A percentile compares a stretch with the other conserved stretches of the same genome.
These are phyloP conservation scores for Sutorius australiensis DNA, from an alignment of 768 basidiomycete genomes.

Conservation along the genomic window DNA sequence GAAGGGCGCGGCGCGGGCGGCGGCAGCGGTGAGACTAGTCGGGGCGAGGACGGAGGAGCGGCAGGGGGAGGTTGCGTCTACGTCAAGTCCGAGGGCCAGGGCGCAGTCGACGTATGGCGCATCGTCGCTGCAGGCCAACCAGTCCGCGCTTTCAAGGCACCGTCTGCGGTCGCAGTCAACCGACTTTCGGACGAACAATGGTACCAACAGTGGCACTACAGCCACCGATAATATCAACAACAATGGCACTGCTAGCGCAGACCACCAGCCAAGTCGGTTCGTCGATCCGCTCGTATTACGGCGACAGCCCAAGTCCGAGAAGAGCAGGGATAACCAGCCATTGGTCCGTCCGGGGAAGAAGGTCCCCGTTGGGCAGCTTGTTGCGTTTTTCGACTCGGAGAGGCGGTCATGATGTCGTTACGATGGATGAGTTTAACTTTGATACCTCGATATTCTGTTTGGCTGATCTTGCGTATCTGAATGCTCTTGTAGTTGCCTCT, in stretches of 20 bases:
- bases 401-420: background rate
- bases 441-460: background rate
- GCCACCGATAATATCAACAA: too few species aligned
- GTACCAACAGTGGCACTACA: too few species aligned
- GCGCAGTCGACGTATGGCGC: slow-evolving; percentile 59
- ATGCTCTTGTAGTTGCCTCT: background rate
- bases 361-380: slow-evolving; percentile 70
- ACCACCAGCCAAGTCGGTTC: slow-evolving; percentile 43
- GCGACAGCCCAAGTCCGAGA: slow-evolving; percentile 53
- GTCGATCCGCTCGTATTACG: slow-evolving; percentile 74
- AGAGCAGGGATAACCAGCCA: slow-evolving; percentile 38
- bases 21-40: slow-evolving; percentile 35
- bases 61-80: slow-evolving; percentile 7
- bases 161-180: slow-evolving; percentile 40
- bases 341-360: slow-evolving; percentile 45
- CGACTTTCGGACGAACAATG: slow-evolving; percentile 27
- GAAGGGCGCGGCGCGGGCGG: slow-evolving; percentile 29
- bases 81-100: slow-evolving; percentile 36
- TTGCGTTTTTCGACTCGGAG: slow-evolving; percentile 74
- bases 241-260: slow-evolving; percentile 1
- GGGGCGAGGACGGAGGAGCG: slow-evolving; percentile 21
- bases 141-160: slow-evolving; percentile 21
- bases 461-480: background rate
- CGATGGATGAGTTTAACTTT: background rate
- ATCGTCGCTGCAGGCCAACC: slow-evolving; percentile 29